Evolutionary conservation across 345 rosid genomes (phyloP).

Genomic region (Passiflora organensis): DNA sequence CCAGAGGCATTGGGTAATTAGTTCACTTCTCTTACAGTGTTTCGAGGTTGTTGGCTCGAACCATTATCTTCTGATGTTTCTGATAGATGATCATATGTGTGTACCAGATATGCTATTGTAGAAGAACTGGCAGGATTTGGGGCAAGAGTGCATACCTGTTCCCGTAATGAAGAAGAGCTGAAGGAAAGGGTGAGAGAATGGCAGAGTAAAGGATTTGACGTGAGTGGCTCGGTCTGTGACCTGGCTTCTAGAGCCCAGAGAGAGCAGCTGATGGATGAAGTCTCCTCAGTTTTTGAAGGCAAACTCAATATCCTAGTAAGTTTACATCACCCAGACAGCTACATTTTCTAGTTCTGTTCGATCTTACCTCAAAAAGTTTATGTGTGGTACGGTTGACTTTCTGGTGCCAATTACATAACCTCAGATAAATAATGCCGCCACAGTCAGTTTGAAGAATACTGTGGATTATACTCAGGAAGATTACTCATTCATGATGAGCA

Average conservation of each 20-base stretch:
- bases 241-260: constrained; percentile 2
- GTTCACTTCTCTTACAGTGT: not conserved
- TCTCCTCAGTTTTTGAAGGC: constrained; percentile 12
- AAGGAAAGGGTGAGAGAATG: constrained; percentile 8
- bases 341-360: not conserved
- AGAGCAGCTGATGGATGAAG: constrained; percentile 4
- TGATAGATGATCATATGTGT: not conserved
- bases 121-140: constrained; percentile 24
- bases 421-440: constrained; percentile 40
- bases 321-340: not conserved
- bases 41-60: constrained; percentile 11
- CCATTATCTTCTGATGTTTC: not conserved
- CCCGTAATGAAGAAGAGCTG: constrained; percentile 9
- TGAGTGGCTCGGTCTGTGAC: constrained; percentile 14
- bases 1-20: constrained; percentile 27
- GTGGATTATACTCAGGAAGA: constrained; percentile 31
- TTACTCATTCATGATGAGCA: constrained; percentile 30
- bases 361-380: constrained; percentile 5
- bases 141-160: constrained; percentile 13
- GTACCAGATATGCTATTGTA: constrained; percentile 17
- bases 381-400: not conserved
- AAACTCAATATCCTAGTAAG: constrained; percentile 21
- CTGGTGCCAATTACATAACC: constrained; percentile 23
- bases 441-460: not conserved
- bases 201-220: constrained; percentile 13